phyloP scores from a whole-genome alignment of 768 basidiomycete species.

The Amanita thiersii region DNA sequence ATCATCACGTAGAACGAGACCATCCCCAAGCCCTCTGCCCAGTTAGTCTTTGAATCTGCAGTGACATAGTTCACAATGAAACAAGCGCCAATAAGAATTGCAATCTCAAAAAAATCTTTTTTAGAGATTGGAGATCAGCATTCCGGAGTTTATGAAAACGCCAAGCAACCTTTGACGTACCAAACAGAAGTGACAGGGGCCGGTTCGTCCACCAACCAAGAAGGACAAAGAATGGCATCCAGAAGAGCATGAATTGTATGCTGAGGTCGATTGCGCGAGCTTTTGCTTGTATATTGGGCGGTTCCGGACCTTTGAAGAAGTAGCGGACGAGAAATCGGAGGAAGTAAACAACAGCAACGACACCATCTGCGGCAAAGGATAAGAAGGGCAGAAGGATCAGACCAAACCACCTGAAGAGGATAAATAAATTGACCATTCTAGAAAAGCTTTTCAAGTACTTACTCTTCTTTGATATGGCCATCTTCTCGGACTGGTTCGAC shows the following conservation, averaged over 20 bases:
- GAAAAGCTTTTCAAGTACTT: conserved; percentile 11
- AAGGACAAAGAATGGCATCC: conserved; percentile 68
- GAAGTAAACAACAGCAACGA: conserved; percentile 53
- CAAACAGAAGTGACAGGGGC: conserved; percentile 61
- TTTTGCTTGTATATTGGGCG: conserved; percentile 54
- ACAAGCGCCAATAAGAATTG: conserved; percentile 53
- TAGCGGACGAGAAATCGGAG: conserved; percentile 32
- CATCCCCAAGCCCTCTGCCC: conserved; percentile 65
- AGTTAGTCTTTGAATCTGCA: conserved; percentile 72
- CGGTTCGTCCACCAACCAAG: conserved; percentile 59
- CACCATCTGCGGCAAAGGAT: conserved; percentile 67
- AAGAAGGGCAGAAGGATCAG: conserved; percentile 64
- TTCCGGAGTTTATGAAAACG: neutral
- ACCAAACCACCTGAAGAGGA: conserved; percentile 56
- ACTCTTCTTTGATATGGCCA: conserved; percentile 45
- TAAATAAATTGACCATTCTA: conserved; percentile 1
- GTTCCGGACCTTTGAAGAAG: conserved; percentile 28
- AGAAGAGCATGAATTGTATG: conserved; percentile 72
- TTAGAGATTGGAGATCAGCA: too few relatives aligned
- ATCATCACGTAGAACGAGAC: conserved; percentile 64
- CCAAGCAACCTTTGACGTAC: conserved; percentile 25
- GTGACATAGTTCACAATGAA: conserved; percentile 79
- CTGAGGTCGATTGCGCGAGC: conserved; percentile 68
- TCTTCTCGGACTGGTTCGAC: conserved; percentile 44
- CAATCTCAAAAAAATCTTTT: conserved; percentile 62